A percentile compares a stretch with the other conserved stretches of the same genome.
These are phyloP conservation scores for Tolypocladium guangdongense DNA, from an alignment of 2,329 filamentous ascomycete species.

Conservation along the genomic window DNA sequence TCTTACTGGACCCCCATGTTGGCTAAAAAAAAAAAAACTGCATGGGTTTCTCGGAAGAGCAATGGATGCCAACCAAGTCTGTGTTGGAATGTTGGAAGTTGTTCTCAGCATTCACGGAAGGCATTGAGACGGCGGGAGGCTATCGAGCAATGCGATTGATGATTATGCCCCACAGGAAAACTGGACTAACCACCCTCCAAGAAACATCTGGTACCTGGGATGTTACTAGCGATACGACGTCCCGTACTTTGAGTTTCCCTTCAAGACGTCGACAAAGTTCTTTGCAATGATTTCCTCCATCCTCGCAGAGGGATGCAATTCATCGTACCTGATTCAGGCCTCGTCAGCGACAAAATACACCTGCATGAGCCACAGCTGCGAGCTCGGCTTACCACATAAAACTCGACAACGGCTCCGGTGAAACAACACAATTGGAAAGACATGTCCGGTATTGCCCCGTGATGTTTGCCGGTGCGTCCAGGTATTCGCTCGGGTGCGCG, in stretches of 20 bases:
- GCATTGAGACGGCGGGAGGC: no score
- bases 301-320: conserved; percentile 59
- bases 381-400: conserved; percentile 51
- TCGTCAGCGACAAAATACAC: background rate
- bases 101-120: no score
- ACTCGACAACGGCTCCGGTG: conserved; percentile 36
- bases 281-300: conserved; percentile 32
- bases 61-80: no score
- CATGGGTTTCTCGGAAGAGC: no score
- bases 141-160: no score
- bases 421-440: conserved; percentile 24
- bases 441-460: conserved; percentile 49
- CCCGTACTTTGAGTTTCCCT: conserved; percentile 29
- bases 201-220: no score
- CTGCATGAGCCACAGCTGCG: background rate
- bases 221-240: conserved; percentile 12
- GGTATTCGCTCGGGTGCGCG: conserved; percentile 45
- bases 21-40: no score
- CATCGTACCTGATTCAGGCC: conserved; percentile 41
- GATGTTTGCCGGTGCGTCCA: conserved; percentile 53
- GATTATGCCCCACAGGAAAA: no score
- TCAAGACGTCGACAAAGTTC: conserved; percentile 29
- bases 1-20: no score
- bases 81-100: no score
- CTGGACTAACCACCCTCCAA: no score